phyloP scores from a whole-genome alignment of 768 basidiomycete genomes.

The Trametes gibbosa region DNA sequence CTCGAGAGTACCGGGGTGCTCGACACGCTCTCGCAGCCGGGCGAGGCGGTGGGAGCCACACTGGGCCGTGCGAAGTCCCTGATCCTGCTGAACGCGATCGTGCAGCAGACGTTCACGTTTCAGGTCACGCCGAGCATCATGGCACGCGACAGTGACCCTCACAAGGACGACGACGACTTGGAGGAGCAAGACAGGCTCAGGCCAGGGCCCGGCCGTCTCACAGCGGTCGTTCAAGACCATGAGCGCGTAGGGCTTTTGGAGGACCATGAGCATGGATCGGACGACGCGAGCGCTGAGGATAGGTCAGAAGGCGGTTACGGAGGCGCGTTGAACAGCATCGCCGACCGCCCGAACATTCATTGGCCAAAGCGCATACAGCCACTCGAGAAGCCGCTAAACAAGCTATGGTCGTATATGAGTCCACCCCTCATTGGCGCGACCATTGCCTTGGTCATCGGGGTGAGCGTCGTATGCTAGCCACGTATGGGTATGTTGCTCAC shows the following conservation, averaged over 20 bases:
- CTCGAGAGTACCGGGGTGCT: conserved; percentile 28
- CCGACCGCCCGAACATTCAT: conserved; percentile 24
- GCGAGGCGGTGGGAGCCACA: conserved; percentile 17
- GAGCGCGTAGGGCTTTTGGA: conserved; percentile 29
- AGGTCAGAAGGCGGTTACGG: conserved; percentile 6
- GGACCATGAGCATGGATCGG: conserved; percentile 17
- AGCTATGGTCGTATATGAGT: conserved; percentile 18
- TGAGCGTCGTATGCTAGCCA: conserved; percentile 12
- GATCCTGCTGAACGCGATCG: conserved; percentile 30
- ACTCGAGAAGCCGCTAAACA: conserved; percentile 24
- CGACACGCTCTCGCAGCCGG: conserved; percentile 15
- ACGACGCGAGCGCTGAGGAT: conserved; percentile 3
- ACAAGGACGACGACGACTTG: conserved; percentile 6
- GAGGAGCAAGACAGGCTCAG: conserved; percentile 14
- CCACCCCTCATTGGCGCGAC: conserved; percentile 29
- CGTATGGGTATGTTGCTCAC: not conserved
- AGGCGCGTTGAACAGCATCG: conserved; percentile 21
- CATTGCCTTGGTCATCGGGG: conserved; percentile 27
- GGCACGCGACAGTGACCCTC: conserved; percentile 17
- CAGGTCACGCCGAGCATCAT: conserved; percentile 27
- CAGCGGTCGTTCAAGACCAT: conserved; percentile 24
- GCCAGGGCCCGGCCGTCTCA: conserved; percentile 17
- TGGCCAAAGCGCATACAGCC: conserved; percentile 21
- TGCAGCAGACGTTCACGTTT: conserved; percentile 31
- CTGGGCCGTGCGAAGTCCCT: conserved; percentile 28